These are phyloP conservation scores for Vanderwaltozyma polyspora DNA, from an alignment of 805 yeast species.

Conservation along the genomic window DNA sequence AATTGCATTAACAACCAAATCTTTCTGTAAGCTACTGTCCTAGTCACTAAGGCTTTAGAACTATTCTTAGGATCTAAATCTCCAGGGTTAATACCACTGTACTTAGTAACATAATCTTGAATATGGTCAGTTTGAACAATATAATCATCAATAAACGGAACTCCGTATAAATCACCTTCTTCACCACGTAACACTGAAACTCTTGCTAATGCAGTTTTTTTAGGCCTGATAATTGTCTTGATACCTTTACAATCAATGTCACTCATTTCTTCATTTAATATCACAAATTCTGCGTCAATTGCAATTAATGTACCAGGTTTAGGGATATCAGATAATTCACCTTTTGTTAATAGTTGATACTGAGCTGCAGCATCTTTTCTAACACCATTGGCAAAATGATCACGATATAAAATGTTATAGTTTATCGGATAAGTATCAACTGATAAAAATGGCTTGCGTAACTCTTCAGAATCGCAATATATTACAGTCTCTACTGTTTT, in stretches of 20 bases:
- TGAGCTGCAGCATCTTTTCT: conserved; percentile 49
- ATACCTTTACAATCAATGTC: conserved; percentile 69
- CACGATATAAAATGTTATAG: conserved; percentile 57
- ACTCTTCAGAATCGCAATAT: conserved; percentile 43
- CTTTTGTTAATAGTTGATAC: conserved; percentile 52
- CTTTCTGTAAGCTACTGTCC: conserved; percentile 76
- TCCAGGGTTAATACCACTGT: conserved; percentile 88
- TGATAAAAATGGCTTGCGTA: conserved; percentile 34
- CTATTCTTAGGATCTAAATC: conserved; percentile 69
- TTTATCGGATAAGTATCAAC: conserved; percentile 45
- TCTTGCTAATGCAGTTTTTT: conserved; percentile 69
- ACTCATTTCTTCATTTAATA: conserved; percentile 61
- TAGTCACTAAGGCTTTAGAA: conserved; percentile 56
- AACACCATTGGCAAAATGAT: conserved; percentile 59
- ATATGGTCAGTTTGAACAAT: conserved; percentile 62
- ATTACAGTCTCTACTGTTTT: conserved; percentile 67
- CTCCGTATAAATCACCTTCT: conserved; percentile 52
- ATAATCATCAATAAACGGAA: conserved; percentile 87
- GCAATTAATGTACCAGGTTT: conserved; percentile 69
- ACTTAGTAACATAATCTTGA: conserved; percentile 78
- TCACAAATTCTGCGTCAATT: conserved; percentile 94
- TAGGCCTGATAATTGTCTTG: conserved; percentile 61
- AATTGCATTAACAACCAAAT: conserved; percentile 82
- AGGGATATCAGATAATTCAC: conserved; percentile 70
- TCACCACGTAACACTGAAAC: conserved; percentile 75